phyloP scores from a whole-genome alignment of 2,329 filamentous ascomycete species.

The Seiridium unicorne region DNA sequence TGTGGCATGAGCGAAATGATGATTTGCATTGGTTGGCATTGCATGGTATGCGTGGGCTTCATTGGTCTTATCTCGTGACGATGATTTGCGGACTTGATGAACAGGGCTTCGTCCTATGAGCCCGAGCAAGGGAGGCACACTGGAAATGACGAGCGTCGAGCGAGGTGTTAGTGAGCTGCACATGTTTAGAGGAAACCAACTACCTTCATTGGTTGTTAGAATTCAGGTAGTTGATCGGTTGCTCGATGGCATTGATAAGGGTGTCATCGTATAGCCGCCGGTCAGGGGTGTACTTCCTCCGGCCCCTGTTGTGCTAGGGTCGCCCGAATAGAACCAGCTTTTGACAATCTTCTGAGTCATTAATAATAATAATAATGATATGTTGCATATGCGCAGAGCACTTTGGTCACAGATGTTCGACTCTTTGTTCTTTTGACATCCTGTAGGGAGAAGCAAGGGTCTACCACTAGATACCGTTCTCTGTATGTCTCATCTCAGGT shows the following conservation, averaged over 20 bases:
- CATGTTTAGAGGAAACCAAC: not conserved
- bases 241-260: not conserved
- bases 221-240: not conserved
- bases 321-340: not conserved
- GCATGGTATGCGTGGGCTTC: slow-evolving; percentile 1
- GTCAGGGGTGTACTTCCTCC: too few species aligned
- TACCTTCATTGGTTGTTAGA: not conserved
- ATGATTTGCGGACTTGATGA: not conserved
- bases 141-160: slow-evolving; percentile 1
- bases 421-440: too few species aligned
- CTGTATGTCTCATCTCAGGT: too few species aligned
- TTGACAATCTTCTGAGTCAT: not conserved
- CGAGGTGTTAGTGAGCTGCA: slow-evolving; percentile 3
- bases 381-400: not conserved
- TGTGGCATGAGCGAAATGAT: slow-evolving; percentile 2
- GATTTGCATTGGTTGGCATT: slow-evolving; percentile 6
- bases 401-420: too few species aligned
- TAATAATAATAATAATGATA: not conserved
- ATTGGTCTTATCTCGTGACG: not conserved
- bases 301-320: not conserved
- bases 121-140: not conserved
- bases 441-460: too few species aligned
- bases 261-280: too few species aligned
- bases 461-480: too few species aligned
- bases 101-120: not conserved